A percentile compares a stretch with the other conserved stretches of the same genome.
These are phyloP conservation scores for Hypoxylon sp. DNA, from an alignment of 2,329 filamentous ascomycete genomes.

Conservation along the genomic window DNA sequence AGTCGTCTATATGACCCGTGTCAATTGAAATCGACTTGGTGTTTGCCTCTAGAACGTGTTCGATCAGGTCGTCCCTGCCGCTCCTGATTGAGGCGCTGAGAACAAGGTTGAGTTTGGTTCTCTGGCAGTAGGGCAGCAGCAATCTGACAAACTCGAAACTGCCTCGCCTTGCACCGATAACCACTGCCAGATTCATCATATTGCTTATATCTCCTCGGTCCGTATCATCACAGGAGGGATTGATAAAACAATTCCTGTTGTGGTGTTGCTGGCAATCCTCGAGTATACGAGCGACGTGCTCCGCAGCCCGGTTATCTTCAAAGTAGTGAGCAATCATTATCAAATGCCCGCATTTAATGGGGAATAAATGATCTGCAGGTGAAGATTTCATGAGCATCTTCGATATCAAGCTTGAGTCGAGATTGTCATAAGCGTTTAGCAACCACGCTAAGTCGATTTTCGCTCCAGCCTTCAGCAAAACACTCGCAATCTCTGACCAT, in stretches of 20 bases:
- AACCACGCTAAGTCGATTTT: too few relatives aligned
- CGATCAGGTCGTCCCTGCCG: neutral
- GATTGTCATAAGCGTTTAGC: neutral
- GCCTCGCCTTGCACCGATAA: neutral
- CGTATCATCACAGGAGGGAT: neutral
- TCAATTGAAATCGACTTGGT: too few relatives aligned
- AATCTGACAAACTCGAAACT: neutral
- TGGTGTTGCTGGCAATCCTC: neutral
- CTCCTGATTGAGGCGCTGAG: neutral
- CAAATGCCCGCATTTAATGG: too few relatives aligned
- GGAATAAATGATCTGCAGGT: too few relatives aligned
- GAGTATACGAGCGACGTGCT: too few relatives aligned
- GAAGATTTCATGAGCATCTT: neutral
- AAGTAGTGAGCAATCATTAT: too few relatives aligned
- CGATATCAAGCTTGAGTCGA: neutral
- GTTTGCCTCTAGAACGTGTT: neutral
- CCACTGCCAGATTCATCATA: neutral
- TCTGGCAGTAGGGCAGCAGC: neutral
- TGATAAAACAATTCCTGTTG: neutral
- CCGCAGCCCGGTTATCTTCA: too few relatives aligned
- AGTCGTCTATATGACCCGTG: too few relatives aligned
- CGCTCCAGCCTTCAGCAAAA: neutral
- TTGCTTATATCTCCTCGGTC: too few relatives aligned
- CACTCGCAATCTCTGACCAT: neutral
- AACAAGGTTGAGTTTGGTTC: neutral